Conservation (phyloP, 352 stramenopile species). For the Phytopythium litorale region DNA sequence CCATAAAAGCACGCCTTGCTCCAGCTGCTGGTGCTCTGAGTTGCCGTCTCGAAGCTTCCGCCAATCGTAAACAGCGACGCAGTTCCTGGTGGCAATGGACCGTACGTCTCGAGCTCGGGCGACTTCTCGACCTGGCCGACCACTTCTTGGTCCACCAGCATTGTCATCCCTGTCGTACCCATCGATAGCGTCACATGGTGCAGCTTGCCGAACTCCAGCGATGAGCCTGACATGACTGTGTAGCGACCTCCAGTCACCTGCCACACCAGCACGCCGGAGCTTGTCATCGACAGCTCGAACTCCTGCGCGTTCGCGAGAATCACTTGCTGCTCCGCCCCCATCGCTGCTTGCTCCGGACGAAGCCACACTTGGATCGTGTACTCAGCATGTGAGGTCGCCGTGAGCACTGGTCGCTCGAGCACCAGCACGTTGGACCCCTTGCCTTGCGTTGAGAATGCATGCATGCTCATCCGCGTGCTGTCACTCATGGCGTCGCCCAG, state of each 20-base stretch:
- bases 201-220: slow-evolving; percentile 45
- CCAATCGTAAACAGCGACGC: slow-evolving; percentile 42
- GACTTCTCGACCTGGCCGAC: slow-evolving; percentile 28
- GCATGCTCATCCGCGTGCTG: slow-evolving; percentile 30
- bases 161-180: slow-evolving; percentile 25
- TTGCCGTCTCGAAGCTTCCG: slow-evolving; percentile 36
- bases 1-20: slow-evolving; percentile 49
- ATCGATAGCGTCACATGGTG: slow-evolving; percentile 61
- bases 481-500: slow-evolving; percentile 55
- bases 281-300: slow-evolving; percentile 46
- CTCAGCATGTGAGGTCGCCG: slow-evolving; percentile 43
- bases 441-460: slow-evolving; percentile 58
- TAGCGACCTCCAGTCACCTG: slow-evolving; percentile 35
- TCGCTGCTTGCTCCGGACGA: slow-evolving; percentile 19
- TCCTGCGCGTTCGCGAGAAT: slow-evolving; percentile 59
- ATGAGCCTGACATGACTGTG: slow-evolving; percentile 28
- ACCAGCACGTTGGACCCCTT: slow-evolving; percentile 44
- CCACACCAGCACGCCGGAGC: slow-evolving; percentile 45
- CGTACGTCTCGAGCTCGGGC: slow-evolving; percentile 16
- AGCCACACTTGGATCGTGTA: slow-evolving; percentile 75
- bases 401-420: slow-evolving; percentile 58
- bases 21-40: slow-evolving; percentile 9
- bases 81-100: slow-evolving; percentile 17
- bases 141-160: slow-evolving; percentile 46
- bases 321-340: slow-evolving; percentile 29